Conservation (phyloP, 2,329 filamentous ascomycete genomes). For the Sporothrix brasiliensis region DNA sequence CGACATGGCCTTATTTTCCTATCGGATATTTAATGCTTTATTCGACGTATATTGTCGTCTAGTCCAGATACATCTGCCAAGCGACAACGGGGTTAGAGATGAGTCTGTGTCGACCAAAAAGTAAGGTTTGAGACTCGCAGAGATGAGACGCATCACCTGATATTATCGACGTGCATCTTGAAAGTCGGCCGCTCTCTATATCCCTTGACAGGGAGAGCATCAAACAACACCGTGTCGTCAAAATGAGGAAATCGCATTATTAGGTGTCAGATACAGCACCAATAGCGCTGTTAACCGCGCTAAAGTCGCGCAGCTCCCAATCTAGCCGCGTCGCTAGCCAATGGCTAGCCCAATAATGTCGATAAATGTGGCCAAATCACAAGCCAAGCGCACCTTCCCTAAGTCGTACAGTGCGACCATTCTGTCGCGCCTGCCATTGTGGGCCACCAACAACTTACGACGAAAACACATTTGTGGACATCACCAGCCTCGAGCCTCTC, state of each 20-base stretch:
- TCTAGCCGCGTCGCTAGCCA: conserved; percentile 17
- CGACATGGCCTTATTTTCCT: too few species aligned
- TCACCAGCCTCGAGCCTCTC: neutral
- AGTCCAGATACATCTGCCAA: too few species aligned
- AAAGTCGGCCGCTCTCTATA: neutral
- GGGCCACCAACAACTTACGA: neutral
- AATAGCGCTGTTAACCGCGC: neutral
- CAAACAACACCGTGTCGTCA: too few species aligned
- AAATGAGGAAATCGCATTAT: too few species aligned
- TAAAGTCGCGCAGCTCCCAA: conserved; percentile 7
- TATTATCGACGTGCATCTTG: neutral
- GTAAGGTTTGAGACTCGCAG: neutral
- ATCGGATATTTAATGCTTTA: too few species aligned
- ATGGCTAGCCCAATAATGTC: neutral
- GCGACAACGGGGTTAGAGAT: too few species aligned
- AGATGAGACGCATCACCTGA: neutral
- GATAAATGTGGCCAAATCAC: conserved; percentile 11
- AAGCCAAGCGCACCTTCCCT: conserved; percentile 4
- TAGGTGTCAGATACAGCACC: neutral
- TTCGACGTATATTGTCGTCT: too few species aligned
- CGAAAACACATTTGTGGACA: conserved; percentile 6
- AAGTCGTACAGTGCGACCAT: neutral
- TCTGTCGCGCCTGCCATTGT: neutral
- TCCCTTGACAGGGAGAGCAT: neutral
- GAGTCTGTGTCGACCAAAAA: neutral